Evolutionary conservation across 2,329 filamentous ascomycete species (phyloP), one percentile per base, ranked within the genome.

Genomic region (Aspergillus fischeri): DNA sequence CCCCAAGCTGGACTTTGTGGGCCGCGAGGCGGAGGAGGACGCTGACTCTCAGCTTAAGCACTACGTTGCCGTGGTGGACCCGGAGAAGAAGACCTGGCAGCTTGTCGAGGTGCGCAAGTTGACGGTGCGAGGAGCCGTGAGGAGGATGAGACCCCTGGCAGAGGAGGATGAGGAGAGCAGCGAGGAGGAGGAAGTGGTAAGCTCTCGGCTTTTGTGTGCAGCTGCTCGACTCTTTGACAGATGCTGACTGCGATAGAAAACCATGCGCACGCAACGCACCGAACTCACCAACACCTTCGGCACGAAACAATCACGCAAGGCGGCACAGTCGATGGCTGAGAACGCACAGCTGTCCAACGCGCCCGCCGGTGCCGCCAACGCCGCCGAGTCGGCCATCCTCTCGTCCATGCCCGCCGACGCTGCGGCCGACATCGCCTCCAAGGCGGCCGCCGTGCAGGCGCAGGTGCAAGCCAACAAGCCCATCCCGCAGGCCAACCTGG

Each of bases 1-100:
- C 61, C 76, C 81, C 14, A 82, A 80, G 53, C 77, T 87, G 53
- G 83, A 87, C 70, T 87, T 85, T 63, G 77, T 78, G 21, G 85
- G 81, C 24, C 75, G 75, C 38, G 77, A 79, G 64, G 74, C 73
- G 28, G 77, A 80, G 57, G 79, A 82, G 54, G 74, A 77, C 44
- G 75, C 79, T 51, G 80, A 84, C 56, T 78, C 77, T 29, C 73
- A 80, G 58, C 69, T 83, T 56, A 81, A 82, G 62, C 83, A 87
- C 72, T 88, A 87, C 63, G 70, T 86, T 58, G 85, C 82, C 52
- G 75, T 87, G 47, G 85, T 80, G 63, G 83, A 88, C 60, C 81
- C 83, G 0, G 70, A 75, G 27, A 78, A 77, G 4, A 77, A 78
- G 55, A 78, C 77, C 47, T 75, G 86, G 60, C 77, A 84, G 60